Evolutionary conservation across 2,329 filamentous ascomycete genomes (phyloP), one percentile per base, ranked within the genome.

Genomic region (Phoma sp.): DNA sequence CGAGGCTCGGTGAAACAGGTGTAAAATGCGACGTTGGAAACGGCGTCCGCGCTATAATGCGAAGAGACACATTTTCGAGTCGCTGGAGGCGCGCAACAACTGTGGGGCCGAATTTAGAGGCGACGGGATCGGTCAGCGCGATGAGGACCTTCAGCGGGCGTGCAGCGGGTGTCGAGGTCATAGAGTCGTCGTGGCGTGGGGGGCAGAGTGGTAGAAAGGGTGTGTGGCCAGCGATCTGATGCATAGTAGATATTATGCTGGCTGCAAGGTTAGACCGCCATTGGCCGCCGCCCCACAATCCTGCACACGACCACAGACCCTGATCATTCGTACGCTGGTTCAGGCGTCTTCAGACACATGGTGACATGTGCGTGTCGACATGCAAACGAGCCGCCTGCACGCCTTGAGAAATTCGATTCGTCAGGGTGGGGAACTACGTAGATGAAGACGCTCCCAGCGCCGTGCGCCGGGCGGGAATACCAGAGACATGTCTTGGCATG

Each of bases 1-100:
- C 68, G 58, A 73, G 66, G 36, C 57, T 59, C 3, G 64, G 56
- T 10, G 66, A 62, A 5, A 69, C 52, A 39, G 62, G 64, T 33
- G 62, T 50, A 39, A 60, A 60, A 10, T 65, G 49, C 4, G 65
- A 57, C 14, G 62, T 52, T 33, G 66, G 60, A 47, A 68, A 69
- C 32, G 62, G 62, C 29, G 61, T 59, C 60, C 67, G 66, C 7
- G 71, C 67, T 43, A 73, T 64, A 40, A 73, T 57, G 48, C 68
- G 66, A 23, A 73, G 53, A 9, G 69, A 84, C 57, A 87, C 82
- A 68, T 89, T 85, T 71, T 89, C 85, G 66, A 88, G 82, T 46
- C 88, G 88, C 49, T 87, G 87, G 4, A 90, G 80, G 55, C 87
- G 84, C 43, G 89, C 82, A 56, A 87, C 85, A 47, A 90, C 81